Evolutionary conservation across 2,329 filamentous ascomycete genomes (phyloP), one percentile per base, ranked within the genome.

Genomic region (Fusarium algeriense): DNA sequence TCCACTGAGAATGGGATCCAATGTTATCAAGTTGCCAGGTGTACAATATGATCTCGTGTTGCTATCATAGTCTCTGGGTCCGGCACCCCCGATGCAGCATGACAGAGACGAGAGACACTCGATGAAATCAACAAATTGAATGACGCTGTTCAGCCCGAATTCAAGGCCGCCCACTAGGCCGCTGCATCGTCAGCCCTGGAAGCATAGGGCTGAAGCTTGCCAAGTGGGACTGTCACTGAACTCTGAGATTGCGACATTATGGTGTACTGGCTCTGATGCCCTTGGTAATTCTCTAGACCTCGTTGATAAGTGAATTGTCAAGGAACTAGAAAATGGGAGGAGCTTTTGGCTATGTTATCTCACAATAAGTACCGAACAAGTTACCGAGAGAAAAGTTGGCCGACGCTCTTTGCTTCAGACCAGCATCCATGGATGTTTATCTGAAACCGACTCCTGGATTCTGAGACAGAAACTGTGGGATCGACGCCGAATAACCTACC

Each of bases 161-260:
- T 44, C 28, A 56, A 49, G 49, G 37, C 48, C 55, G 37, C 55
- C 62, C 69, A 67, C 69, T 73, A 56, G 62, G 56, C 59, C 58
- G 66, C 59, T 52, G 52, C 40, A 65, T 70, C 54, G 37, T 57
- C 60, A 67, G 61, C 70, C 64, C 67, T 57, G 63, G 60, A 48
- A 53, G 30, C 49, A 45, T 73, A 73, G 70, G 71, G 71, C 71
- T 73, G 71, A 73, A 69, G 60, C 52, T 73, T 68, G 44, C 38
- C 64, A 60, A 68, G 67, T 71, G 70, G 64, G 70, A 71, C 67
- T 67, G 40, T 46, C 52, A 55, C 30, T n/a, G 50, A 40, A 60
- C 45, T 30, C 34, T 58, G 59, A 69, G 57, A 44, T 48, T 50
- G 23, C 30, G 30, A 26, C 50, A 62, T 55, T 28, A 19, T 60